phyloP scores from a whole-genome alignment of 768 basidiomycete species.

The Gymnopilus dilepis region DNA sequence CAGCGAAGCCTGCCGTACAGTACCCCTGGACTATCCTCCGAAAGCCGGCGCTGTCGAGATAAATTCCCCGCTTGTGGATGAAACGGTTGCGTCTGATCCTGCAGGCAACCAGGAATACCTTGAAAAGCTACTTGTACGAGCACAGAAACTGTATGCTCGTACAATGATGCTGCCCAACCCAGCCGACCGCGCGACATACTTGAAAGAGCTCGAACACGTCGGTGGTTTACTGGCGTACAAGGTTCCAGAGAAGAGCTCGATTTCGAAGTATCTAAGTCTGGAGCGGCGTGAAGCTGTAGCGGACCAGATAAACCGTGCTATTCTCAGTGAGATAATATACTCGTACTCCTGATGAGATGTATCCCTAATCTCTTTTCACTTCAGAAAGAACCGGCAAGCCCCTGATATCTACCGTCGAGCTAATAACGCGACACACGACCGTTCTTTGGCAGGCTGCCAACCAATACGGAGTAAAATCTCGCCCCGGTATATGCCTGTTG shows the following conservation, averaged over 20 bases:
- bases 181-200: slow-evolving; percentile 63
- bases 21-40: slow-evolving; percentile 57
- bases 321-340: slow-evolving; percentile 64
- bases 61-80: slow-evolving; percentile 18
- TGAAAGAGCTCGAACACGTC: slow-evolving; percentile 75
- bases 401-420: slow-evolving; percentile 65
- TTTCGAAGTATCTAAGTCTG: slow-evolving; percentile 77
- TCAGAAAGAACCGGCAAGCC: slow-evolving; percentile 58
- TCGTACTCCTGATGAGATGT: background rate
- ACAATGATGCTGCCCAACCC: slow-evolving; percentile 60
- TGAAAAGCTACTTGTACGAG: slow-evolving; percentile 59
- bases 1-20: slow-evolving; percentile 81
- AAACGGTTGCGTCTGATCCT: background rate
- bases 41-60: slow-evolving; percentile 19
- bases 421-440: slow-evolving; percentile 69
- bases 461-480: slow-evolving; percentile 51
- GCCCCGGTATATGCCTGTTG: slow-evolving; percentile 48
- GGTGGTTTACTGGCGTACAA: slow-evolving; percentile 84
- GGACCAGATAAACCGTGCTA: slow-evolving; percentile 86
- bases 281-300: slow-evolving; percentile 82
- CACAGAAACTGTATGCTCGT: slow-evolving; percentile 70
- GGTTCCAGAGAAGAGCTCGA: slow-evolving; percentile 76
- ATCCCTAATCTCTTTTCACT: background rate
- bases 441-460: slow-evolving; percentile 63
- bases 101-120: slow-evolving; percentile 30